Evolutionary conservation across 164 flowering plant species (phyloP).

Genomic region (Taxillus chinensis): DNA sequence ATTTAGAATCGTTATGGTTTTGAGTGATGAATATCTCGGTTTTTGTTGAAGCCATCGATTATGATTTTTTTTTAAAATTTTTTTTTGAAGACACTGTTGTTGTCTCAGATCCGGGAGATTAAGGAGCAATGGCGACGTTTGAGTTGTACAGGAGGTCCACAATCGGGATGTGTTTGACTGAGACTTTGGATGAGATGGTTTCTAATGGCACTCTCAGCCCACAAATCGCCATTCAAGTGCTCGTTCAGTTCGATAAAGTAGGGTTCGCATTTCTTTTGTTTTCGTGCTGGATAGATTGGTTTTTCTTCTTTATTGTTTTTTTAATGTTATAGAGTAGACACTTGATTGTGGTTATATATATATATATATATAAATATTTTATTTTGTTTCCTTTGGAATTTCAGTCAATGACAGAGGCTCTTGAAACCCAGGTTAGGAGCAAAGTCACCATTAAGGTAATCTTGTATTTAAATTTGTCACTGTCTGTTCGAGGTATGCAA

Average conservation of each 20-base stretch:
- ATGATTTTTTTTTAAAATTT: neutral
- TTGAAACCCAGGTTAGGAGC: slow-evolving; percentile 21
- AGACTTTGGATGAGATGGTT: slow-evolving; percentile 95
- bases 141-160: slow-evolving; percentile 89
- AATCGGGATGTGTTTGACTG: slow-evolving; percentile 95
- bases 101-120: neutral
- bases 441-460: slow-evolving; percentile 24
- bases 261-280: neutral
- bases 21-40: too few species aligned
- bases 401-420: slow-evolving; percentile 30
- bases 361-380: too few species aligned
- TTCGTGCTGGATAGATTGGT: neutral
- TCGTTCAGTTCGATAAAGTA: slow-evolving; percentile 94
- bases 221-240: slow-evolving; percentile 89
- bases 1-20: too few species aligned
- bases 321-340: neutral
- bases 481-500: too few species aligned
- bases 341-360: neutral
- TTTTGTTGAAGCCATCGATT: too few species aligned
- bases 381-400: neutral
- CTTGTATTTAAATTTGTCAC: neutral
- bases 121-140: slow-evolving; percentile 76
- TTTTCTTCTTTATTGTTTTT: neutral
- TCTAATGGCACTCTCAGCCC: slow-evolving; percentile 69
- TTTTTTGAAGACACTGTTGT: neutral